phyloP scores from a whole-genome alignment of 1,139 yeast genomes.

The Candida labiduridarum region DNA sequence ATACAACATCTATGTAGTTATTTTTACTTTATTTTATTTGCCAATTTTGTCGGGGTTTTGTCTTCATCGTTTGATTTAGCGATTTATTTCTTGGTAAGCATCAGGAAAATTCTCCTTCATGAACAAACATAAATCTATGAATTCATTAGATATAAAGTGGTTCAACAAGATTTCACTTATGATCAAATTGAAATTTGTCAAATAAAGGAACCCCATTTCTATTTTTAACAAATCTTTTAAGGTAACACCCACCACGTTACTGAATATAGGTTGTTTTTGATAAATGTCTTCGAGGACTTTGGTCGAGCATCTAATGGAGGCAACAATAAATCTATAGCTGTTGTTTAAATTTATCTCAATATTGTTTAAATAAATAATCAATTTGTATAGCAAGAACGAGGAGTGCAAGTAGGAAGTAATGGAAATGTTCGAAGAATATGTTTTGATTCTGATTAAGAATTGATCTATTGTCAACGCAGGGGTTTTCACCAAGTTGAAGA shows the following conservation, averaged over 20 bases:
- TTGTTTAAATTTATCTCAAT: slow-evolving; percentile 36
- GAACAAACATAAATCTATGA: slow-evolving; percentile 28
- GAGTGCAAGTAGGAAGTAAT: slow-evolving; percentile 45
- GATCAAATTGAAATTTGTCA: slow-evolving; percentile 43
- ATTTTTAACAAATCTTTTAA: slow-evolving; percentile 39
- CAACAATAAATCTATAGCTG: slow-evolving; percentile 42
- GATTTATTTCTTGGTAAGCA: slow-evolving; percentile 7
- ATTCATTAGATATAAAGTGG: slow-evolving; percentile 32
- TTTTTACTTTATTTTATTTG: slow-evolving; percentile 16
- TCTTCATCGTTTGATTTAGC: background rate
- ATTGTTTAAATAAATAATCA: slow-evolving; percentile 33
- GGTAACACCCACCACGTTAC: slow-evolving; percentile 49
- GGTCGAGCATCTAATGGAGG: slow-evolving; percentile 48
- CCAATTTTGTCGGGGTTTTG: background rate
- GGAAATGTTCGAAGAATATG: slow-evolving; percentile 46
- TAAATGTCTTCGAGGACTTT: slow-evolving; percentile 47
- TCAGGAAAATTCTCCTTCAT: slow-evolving; percentile 14
- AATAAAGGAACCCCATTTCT: slow-evolving; percentile 45
- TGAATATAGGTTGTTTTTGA: slow-evolving; percentile 46
- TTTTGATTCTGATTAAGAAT: slow-evolving; percentile 41
- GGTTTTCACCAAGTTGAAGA: slow-evolving; percentile 37
- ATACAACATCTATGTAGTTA: background rate
- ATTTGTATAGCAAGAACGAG: slow-evolving; percentile 40
- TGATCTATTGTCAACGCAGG: slow-evolving; percentile 41
- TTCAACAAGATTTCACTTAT: slow-evolving; percentile 39